Evolutionary conservation across 352 stramenopile genomes (phyloP).

Genomic region (Globisporangium paddicum): DNA sequence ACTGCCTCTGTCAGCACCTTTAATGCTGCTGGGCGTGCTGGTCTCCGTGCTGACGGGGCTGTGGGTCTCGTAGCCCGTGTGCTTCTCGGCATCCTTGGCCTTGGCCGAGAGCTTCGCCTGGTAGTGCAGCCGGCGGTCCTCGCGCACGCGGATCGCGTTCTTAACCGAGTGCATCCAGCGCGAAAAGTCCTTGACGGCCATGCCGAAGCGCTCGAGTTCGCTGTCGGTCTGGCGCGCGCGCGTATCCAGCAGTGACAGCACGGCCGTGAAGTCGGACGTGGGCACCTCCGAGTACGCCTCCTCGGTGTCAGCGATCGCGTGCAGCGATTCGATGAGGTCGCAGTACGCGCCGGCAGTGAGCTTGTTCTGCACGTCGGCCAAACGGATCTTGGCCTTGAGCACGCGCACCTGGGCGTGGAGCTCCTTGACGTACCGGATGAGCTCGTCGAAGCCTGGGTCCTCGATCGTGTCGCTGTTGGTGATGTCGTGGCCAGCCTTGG

Average conservation of each 20-base stretch:
- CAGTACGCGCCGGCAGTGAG: slow-evolving; percentile 72
- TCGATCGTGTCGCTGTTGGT: slow-evolving; percentile 43
- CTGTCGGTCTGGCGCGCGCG: slow-evolving; percentile 69
- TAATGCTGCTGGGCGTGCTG: slow-evolving; percentile 4
- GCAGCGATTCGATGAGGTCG: slow-evolving; percentile 75
- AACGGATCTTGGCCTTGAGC: slow-evolving; percentile 57
- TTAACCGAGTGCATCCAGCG: slow-evolving; percentile 73
- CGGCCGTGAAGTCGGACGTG: slow-evolving; percentile 55
- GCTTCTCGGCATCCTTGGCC: slow-evolving; percentile 20
- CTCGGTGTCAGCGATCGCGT: slow-evolving; percentile 61
- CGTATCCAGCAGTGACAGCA: slow-evolving; percentile 65
- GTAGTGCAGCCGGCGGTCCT: slow-evolving; percentile 76
- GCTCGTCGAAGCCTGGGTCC: slow-evolving; percentile 61
- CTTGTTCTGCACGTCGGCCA: slow-evolving; percentile 66
- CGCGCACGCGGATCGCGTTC: slow-evolving; percentile 62
- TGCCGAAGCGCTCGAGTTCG: slow-evolving; percentile 62
- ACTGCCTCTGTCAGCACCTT: neutral
- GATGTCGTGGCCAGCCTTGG: slow-evolving; percentile 43
- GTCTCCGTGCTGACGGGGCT: slow-evolving; percentile 19
- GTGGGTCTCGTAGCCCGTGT: slow-evolving; percentile 23
- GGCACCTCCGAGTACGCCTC: slow-evolving; percentile 59
- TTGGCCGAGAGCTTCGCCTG: slow-evolving; percentile 66
- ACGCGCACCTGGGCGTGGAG: slow-evolving; percentile 53
- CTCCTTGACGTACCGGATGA: slow-evolving; percentile 61
- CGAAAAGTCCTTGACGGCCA: slow-evolving; percentile 62